Percentiles rank a stretch among this genome's conserved stretches.
Conservation (phyloP, 192 early-diverging fungal genomes). For the Podila horticola region DNA sequence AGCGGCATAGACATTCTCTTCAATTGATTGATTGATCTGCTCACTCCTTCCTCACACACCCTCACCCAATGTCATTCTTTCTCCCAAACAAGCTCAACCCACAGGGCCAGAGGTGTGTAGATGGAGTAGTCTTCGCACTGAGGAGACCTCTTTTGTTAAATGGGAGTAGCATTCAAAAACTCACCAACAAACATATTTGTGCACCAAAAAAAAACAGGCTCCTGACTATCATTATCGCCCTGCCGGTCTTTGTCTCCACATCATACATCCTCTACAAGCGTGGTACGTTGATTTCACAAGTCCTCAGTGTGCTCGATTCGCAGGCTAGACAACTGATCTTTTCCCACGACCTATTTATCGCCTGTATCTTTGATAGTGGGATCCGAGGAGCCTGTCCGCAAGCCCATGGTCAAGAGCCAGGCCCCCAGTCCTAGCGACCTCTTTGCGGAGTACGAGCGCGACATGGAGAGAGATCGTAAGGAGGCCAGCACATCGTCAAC, state of each 20-base stretch:
- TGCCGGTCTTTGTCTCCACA: slow-evolving; percentile 41
- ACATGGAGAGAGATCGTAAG: slow-evolving; percentile 14
- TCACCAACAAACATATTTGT: no score
- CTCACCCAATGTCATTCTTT: slow-evolving; percentile 30
- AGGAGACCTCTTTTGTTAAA: background rate
- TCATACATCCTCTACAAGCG: slow-evolving; percentile 48
- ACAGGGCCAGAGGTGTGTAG: slow-evolving; percentile 35
- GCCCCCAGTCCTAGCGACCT: slow-evolving; percentile 17
- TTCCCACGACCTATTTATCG: background rate
- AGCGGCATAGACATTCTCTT: background rate
- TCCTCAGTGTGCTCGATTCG: background rate
- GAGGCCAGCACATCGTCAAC: background rate
- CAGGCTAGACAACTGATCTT: background rate
- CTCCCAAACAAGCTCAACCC: slow-evolving; percentile 49
- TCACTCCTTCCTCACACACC: background rate
- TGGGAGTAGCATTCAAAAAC: background rate
- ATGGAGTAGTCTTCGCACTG: background rate
- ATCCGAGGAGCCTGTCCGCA: slow-evolving; percentile 8
- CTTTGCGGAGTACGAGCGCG: slow-evolving; percentile 19
- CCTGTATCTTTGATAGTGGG: slow-evolving; percentile 11
- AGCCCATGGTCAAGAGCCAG: background rate
- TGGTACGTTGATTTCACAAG: background rate
- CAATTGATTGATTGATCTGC: background rate
- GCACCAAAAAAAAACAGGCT: slow-evolving; percentile 11
- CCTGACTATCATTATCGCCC: slow-evolving; percentile 36